A percentile compares a stretch with the other conserved stretches of the same genome.
These are phyloP conservation scores for Cyclotella cryptica DNA, from an alignment of 108 stramenopile genomes.

Conservation along the genomic window DNA sequence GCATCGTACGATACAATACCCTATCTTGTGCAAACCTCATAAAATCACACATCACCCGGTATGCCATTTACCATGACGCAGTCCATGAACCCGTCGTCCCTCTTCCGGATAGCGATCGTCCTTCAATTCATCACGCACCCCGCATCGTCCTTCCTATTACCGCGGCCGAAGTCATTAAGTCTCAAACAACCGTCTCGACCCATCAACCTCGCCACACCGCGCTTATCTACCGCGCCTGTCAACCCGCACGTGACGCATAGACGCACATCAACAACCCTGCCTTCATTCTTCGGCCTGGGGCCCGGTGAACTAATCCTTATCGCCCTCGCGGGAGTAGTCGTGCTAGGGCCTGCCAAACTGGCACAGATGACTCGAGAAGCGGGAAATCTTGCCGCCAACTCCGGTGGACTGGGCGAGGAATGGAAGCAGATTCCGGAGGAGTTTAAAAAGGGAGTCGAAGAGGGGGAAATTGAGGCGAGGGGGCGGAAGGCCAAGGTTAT, in stretches of 20 bases:
- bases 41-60: too few species aligned
- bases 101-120: background rate
- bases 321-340: slow-evolving; percentile 59
- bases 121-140: background rate
- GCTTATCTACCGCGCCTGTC: background rate
- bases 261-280: slow-evolving; percentile 21
- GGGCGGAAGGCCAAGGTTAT: slow-evolving; percentile 75
- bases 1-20: too few species aligned
- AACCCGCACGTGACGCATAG: background rate
- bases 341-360: slow-evolving; percentile 80
- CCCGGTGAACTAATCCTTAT: slow-evolving; percentile 80
- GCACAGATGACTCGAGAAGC: slow-evolving; percentile 55
- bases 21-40: too few species aligned
- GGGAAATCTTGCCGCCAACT: slow-evolving; percentile 72
- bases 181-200: background rate
- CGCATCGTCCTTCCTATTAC: background rate
- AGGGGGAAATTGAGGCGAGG: slow-evolving; percentile 72
- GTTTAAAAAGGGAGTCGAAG: slow-evolving; percentile 82
- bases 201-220: background rate
- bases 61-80: background rate
- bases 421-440: slow-evolving; percentile 73
- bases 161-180: background rate
- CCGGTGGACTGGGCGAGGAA: slow-evolving; percentile 42
- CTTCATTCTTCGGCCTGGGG: slow-evolving; percentile 78
- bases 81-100: background rate